Conservation (phyloP, 2,329 filamentous ascomycete species). For the Cordyceps cicadae region DNA sequence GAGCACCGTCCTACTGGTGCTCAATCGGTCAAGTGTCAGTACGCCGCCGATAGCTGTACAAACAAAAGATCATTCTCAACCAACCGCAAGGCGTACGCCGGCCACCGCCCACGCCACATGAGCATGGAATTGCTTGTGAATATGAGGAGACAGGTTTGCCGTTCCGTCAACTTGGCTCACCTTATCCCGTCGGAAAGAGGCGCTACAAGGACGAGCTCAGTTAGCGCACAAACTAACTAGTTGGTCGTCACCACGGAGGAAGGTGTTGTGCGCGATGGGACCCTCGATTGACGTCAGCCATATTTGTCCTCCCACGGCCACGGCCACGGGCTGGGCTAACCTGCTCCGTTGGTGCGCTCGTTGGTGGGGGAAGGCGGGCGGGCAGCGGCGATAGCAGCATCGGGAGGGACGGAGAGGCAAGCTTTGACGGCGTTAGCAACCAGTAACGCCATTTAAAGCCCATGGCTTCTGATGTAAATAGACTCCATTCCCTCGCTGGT, state of each 20-base stretch:
- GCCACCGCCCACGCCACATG: no score
- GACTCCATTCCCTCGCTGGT: not conserved
- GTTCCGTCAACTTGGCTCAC: no score
- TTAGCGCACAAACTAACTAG: not conserved
- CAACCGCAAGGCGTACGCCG: no score
- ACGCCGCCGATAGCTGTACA: no score
- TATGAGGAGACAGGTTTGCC: no score
- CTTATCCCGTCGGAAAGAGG: no score
- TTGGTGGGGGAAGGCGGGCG: not conserved
- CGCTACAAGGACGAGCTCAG: no score
- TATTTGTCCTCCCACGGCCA: not conserved
- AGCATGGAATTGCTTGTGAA: no score
- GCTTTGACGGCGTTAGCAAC: not conserved
- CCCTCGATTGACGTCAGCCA: slow-evolving; percentile 6
- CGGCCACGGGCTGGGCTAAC: not conserved
- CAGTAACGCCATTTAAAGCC: not conserved
- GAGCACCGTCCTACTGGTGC: no score
- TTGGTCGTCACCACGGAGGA: not conserved
- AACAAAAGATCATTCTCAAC: no score
- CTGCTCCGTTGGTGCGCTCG: not conserved
- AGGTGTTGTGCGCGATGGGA: not conserved
- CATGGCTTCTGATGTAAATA: not conserved
- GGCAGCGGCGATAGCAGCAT: not conserved
- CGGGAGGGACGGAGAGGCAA: not conserved
- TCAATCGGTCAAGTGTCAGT: no score